A percentile compares a stretch with the other conserved stretches of the same genome.
Conservation (phyloP, 805 yeast species). For the Metschnikowia chrysomelidarum region DNA sequence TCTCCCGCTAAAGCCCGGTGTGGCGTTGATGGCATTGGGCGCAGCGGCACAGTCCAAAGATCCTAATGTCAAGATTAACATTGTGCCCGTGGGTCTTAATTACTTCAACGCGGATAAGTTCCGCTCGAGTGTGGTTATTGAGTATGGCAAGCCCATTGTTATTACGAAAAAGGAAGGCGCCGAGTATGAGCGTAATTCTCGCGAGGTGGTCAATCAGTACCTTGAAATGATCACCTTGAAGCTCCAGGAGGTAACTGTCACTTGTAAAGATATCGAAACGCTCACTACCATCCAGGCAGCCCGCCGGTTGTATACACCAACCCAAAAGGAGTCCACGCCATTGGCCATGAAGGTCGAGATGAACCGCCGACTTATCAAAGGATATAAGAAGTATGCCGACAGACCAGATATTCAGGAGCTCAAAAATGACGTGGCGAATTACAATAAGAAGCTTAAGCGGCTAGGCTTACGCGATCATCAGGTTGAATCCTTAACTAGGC, state of each 20-base stretch:
- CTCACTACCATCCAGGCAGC: conserved; percentile 44
- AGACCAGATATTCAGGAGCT: conserved; percentile 34
- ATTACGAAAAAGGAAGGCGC: conserved; percentile 30
- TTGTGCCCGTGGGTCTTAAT: conserved; percentile 42
- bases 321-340: conserved; percentile 34
- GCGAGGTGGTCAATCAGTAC: conserved; percentile 27
- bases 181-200: conserved; percentile 26
- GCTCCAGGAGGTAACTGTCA: conserved; percentile 39
- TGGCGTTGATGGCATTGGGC: conserved; percentile 45
- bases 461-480: conserved; percentile 43
- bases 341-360: conserved; percentile 42
- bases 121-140: conserved; percentile 41
- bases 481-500: conserved; percentile 29
- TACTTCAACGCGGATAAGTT: conserved; percentile 43
- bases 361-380: conserved; percentile 38
- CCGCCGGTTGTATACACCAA: conserved; percentile 37
- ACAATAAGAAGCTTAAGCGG: conserved; percentile 30
- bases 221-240: conserved; percentile 31
- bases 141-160: conserved; percentile 41
- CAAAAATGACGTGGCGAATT: conserved; percentile 30
- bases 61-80: conserved; percentile 23
- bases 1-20: conserved; percentile 44
- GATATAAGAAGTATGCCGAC: conserved; percentile 34
- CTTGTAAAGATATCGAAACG: conserved; percentile 42
- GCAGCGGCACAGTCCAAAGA: conserved; percentile 32